Conservation (phyloP, 768 basidiomycete species). For the Dioszegia hungarica region DNA sequence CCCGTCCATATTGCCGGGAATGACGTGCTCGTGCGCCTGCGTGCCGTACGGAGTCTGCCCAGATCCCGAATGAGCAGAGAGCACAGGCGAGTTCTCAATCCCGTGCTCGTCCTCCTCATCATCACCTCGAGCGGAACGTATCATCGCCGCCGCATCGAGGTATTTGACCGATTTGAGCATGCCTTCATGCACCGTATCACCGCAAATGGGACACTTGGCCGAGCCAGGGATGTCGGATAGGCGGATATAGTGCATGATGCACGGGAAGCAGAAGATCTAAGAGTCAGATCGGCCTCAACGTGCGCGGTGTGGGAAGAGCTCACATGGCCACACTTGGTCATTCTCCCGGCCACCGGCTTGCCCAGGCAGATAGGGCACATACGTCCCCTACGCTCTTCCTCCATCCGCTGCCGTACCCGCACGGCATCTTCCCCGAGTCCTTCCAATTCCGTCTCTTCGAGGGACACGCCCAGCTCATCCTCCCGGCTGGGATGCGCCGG, state of each 20-base stretch:
- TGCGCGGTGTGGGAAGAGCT: constrained; percentile 38
- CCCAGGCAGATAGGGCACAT: constrained; percentile 94
- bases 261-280: constrained; percentile 90
- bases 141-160: constrained; percentile 58
- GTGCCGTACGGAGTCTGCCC: not conserved
- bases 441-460: constrained; percentile 31
- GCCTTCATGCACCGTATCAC: constrained; percentile 81
- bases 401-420: constrained; percentile 48
- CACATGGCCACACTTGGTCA: constrained; percentile 95
- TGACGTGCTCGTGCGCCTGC: constrained; percentile 3
- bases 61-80: not conserved
- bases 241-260: constrained; percentile 83
- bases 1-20: constrained; percentile 35
- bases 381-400: constrained; percentile 60
- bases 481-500: constrained; percentile 4
- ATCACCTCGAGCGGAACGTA: constrained; percentile 21
- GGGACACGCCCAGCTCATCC: constrained; percentile 14
- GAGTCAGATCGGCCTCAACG: not conserved
- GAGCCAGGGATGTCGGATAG: constrained; percentile 76
- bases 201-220: constrained; percentile 92
- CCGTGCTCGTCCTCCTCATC: constrained; percentile 18
- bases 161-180: constrained; percentile 92
- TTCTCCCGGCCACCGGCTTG: constrained; percentile 74
- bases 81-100: not conserved
- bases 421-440: constrained; percentile 33